Base-by-base conservation (phyloP, 2,329 filamentous ascomycete genomes). In the Aspergillus melleus region DNA sequence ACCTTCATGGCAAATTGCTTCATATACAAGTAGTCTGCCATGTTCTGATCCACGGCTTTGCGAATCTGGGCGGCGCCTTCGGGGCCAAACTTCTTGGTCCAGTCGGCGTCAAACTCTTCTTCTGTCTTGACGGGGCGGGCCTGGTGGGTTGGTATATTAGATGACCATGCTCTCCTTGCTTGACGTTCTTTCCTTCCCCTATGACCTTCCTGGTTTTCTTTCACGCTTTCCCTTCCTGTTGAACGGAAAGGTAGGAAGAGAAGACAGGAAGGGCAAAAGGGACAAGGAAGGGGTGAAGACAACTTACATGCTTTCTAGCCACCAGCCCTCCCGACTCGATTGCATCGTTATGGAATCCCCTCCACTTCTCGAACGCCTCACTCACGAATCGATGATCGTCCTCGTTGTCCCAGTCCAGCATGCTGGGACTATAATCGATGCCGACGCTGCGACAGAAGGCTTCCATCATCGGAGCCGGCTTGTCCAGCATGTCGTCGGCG, bases 331-430 rank as follows among this genome's bases (percentile, higher is more conserved):
- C 89, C 72, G 91, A 96, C 66, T 90, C 83, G 68, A 98, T 91
- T 14, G 92, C 95, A 80, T 98, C 95, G 67, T 98, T 90, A 75
- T 98, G 95, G 80, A 96, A 98, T 11, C 95, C 95, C 67, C 88
- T 90, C 95, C 95, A 98, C 81, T 99, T 98, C 79, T 93, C 92
- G 78, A 98, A 98, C 19, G 88, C 88, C 64, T 86, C 83, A 66
- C 84, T 82, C 3, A 93, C 94, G 62, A 85, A 80, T 54, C 78
- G 68, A 67, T 92, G 87, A 68, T 89, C 88, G 64, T 90, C 88
- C 55, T 89, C 87, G 29, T 88, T 87, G 63, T 90, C 86, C 95
- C 95, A 98, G 60, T 84, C 82, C 63, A 99, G 82, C 93, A 98
- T 96, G 14, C 85, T 81, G 0, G 87, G 85, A 49, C 80, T 80